Percentiles rank a stretch among this genome's conserved stretches.
Conservation (phyloP, 148 eudicot species). For the Mesembryanthemum crystallinum region DNA sequence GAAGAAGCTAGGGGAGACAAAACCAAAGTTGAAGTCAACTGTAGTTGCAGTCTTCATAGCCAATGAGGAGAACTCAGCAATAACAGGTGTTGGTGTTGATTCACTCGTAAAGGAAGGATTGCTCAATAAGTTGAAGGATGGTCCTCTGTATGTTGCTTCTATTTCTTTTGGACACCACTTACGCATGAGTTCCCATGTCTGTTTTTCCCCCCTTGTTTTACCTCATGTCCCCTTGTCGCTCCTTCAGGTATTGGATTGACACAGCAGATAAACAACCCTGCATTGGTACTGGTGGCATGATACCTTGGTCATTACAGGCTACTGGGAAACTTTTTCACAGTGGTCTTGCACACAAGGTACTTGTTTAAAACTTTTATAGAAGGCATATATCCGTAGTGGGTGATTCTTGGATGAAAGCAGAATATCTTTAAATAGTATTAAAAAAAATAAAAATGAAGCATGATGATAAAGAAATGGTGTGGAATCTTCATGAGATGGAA, state of each 20-base stretch:
- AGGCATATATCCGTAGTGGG: neutral
- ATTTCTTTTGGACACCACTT: neutral
- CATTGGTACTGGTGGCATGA: slow-evolving; percentile 93
- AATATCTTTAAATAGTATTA: neutral
- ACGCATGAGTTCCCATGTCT: neutral
- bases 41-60: slow-evolving; percentile 98
- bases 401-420: neutral
- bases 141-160: slow-evolving; percentile 72
- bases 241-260: slow-evolving; percentile 87
- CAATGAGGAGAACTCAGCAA: slow-evolving; percentile 87
- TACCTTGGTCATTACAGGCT: slow-evolving; percentile 86
- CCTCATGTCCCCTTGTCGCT: slow-evolving; percentile 6
- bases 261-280: slow-evolving; percentile 99
- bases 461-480: neutral
- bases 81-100: slow-evolving; percentile 95
- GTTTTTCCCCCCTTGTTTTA: neutral
- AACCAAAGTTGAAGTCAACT: slow-evolving; percentile 76
- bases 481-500: neutral
- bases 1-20: slow-evolving; percentile 81
- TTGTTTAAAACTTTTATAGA: slow-evolving; percentile 8
- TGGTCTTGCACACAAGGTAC: slow-evolving; percentile 94
- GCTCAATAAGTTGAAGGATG: slow-evolving; percentile 73
- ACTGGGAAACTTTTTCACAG: slow-evolving; percentile 95
- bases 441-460: neutral
- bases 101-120: slow-evolving; percentile 81